A percentile compares a stretch with the other conserved stretches of the same genome.
phyloP scores from a whole-genome alignment of 116 monocot species.

The Zostera marina region DNA sequence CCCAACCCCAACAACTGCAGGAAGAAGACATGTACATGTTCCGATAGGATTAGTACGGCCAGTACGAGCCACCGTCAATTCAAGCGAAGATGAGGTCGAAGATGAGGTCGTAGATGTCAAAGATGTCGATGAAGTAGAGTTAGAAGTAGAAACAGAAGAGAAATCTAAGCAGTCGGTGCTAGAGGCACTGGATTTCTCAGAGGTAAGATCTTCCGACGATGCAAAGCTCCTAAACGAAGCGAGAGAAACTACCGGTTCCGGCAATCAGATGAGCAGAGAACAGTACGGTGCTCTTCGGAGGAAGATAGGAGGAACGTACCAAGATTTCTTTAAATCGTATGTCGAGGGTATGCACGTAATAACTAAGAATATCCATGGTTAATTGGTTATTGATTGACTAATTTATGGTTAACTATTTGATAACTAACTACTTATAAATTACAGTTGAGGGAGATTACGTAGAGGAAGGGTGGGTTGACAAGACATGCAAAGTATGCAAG shows the following conservation, averaged over 20 bases:
- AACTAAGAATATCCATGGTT: no score
- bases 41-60: no score
- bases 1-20: no score
- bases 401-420: neutral
- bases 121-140: neutral
- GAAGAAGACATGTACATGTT: no score
- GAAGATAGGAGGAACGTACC: conserved; percentile 97
- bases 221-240: conserved; percentile 74
- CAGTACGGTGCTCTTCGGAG: conserved; percentile 92
- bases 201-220: conserved; percentile 65
- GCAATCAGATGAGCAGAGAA: conserved; percentile 64
- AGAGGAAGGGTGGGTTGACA: conserved; percentile 98
- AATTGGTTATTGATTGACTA: neutral
- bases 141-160: conserved; percentile 9
- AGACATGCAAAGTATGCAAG: conserved; percentile 95
- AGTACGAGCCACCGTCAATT: no score
- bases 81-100: no score
- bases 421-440: no score
- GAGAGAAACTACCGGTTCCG: conserved; percentile 43
- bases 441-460: conserved; percentile 91
- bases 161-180: conserved; percentile 61
- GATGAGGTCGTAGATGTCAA: no score
- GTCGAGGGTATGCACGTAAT: conserved; percentile 49
- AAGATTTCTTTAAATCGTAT: conserved; percentile 99
- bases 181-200: conserved; percentile 85